Evolutionary conservation across 139 green algal species (phyloP).

Genomic region (Chlamydomonas schloesseri): DNA sequence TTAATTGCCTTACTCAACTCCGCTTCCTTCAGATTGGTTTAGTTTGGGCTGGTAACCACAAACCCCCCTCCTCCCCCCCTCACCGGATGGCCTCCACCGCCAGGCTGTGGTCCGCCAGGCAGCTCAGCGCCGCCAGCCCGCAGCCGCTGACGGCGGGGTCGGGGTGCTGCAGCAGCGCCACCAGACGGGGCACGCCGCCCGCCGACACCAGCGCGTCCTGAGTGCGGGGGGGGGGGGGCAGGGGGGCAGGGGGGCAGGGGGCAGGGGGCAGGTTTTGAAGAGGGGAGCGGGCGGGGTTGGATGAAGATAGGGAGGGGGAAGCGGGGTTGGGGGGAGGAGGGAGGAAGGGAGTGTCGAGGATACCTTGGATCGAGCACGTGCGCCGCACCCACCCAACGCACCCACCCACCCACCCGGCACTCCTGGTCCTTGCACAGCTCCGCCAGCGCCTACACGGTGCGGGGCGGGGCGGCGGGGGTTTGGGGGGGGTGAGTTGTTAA

Average conservation of each 20-base stretch:
- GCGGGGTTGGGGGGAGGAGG: neutral
- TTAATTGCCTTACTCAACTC: no score
- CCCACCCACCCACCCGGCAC: slow-evolving; percentile 24
- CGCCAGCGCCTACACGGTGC: slow-evolving; percentile 1
- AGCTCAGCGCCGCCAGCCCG: slow-evolving; percentile 30
- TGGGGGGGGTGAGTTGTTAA: no score
- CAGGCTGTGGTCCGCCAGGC: slow-evolving; percentile 26
- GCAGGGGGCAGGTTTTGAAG: no score
- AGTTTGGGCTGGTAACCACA: no score
- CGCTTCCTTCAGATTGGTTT: no score
- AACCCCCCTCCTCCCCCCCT: neutral
- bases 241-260: neutral
- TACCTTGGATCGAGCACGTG: no score
- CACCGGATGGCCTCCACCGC: slow-evolving; percentile 53
- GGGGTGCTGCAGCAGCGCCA: slow-evolving; percentile 40
- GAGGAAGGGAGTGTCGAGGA: neutral
- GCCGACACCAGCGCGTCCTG: slow-evolving; percentile 40
- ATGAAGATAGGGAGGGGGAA: no score
- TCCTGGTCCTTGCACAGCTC: slow-evolving; percentile 36
- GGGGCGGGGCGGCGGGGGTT: neutral
- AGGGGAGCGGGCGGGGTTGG: no score
- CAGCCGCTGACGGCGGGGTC: slow-evolving; percentile 2
- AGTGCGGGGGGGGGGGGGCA: neutral
- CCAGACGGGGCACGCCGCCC: slow-evolving; percentile 52
- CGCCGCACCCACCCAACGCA: no score